Base-by-base conservation (phyloP, 306 rosid genomes). In the Medicago lupulina region DNA sequence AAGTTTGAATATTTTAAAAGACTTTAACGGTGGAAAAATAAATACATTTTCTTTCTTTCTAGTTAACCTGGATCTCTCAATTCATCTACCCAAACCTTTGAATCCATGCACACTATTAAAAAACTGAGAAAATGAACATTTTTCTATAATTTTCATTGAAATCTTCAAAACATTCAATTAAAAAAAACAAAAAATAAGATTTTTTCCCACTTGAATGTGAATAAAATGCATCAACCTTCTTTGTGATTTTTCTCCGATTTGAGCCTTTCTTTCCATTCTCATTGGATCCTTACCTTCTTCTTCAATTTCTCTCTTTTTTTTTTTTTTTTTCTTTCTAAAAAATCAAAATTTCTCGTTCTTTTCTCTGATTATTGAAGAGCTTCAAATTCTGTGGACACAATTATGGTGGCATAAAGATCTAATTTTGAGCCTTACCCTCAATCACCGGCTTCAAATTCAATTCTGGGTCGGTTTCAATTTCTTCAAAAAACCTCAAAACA, bases 191-290 rank as follows among this genome's bases (percentile, higher is more conserved):
- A n/a, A 13, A 58, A 54, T 4, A 71, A 55, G 6, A 3, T 4
- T 9, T 58, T 74, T 31, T 55, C 62, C 43, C 49, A 41, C 17
- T 55, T 58, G 36, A 79, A 76, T 67, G 78, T 51, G 57, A 55
- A 60, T 68, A 15, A 28, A 73, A 76, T 84, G 78, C 83, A 66
- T 62, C 73, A 61, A 46, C 13, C 43, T 39, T 40, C 55, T 70
- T 76, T 40, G 81, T 75, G 73, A 53, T 77, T 46, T 71, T 78
- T 69, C 82, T 83, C 66, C 25, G 74, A 83, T 84, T 82, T 69
- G 73, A 50, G 74, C 72, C 16, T 71, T 77, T 41, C 38, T 44
- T 31, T 18, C 31, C 19, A 11, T 44, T 60, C 47, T 21, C 49
- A 1, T 59, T 57, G 65, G 57, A 82, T 84, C 69, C 16, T 46